Conservation (phyloP, 1,284 basidiomycete species). For the Trichosporon faecale region DNA sequence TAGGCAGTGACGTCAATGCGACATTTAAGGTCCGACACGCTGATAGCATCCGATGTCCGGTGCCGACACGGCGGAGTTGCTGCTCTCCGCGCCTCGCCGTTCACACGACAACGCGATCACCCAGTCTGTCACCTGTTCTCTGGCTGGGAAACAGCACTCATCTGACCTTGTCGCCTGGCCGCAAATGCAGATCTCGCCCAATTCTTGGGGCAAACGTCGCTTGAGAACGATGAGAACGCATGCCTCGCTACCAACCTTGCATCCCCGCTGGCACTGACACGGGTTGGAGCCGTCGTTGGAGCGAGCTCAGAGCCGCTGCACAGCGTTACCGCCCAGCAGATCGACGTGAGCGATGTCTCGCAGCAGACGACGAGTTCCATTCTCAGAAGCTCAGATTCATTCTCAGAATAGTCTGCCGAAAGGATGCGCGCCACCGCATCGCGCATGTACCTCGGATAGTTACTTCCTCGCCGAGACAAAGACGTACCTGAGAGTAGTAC, state of each 20-base stretch:
- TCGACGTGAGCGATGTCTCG: neutral
- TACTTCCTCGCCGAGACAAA: neutral
- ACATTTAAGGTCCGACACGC: neutral
- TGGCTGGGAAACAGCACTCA: neutral
- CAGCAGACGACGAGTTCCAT: neutral
- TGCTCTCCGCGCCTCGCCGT: neutral
- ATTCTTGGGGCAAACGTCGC: neutral
- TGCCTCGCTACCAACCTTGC: neutral
- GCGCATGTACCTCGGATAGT: neutral
- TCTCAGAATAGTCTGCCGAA: neutral
- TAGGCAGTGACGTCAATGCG: neutral
- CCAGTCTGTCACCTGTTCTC: neutral
- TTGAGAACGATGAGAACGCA: neutral
- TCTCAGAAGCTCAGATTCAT: neutral
- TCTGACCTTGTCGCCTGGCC: neutral
- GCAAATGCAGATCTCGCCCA: neutral
- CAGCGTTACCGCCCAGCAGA: too few relatives aligned
- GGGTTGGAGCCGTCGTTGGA: neutral
- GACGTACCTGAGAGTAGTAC: neutral
- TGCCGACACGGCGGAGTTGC: neutral
- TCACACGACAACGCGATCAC: neutral
- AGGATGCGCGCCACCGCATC: neutral
- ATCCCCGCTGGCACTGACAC: neutral
- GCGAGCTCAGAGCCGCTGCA: too few relatives aligned
- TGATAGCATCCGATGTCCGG: slow-evolving; percentile 5